Evolutionary conservation across 441 rosid genomes (phyloP).

Genomic region (Corymbia citriodora): DNA sequence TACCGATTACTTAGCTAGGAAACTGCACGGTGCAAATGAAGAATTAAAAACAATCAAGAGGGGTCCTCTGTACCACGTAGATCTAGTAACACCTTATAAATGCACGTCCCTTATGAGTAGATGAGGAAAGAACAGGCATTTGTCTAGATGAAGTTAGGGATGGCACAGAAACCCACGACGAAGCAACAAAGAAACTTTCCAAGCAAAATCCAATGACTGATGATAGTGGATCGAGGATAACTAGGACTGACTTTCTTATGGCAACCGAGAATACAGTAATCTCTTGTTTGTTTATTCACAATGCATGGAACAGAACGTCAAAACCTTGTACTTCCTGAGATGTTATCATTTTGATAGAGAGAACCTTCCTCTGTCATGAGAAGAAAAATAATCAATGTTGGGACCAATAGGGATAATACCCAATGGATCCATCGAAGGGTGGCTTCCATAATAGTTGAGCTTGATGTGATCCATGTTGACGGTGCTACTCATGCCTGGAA

Average conservation of each 20-base stretch:
- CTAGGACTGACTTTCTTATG: background rate
- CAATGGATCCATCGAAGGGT: constrained; percentile 63
- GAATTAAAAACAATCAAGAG: background rate
- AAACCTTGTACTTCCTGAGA: background rate
- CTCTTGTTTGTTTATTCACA: background rate
- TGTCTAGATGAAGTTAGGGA: background rate
- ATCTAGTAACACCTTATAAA: background rate
- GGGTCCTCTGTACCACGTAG: background rate
- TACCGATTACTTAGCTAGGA: background rate
- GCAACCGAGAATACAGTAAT: background rate
- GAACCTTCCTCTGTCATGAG: constrained; percentile 63
- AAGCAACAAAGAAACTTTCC: background rate
- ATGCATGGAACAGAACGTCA: background rate
- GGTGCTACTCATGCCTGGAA: constrained; percentile 52
- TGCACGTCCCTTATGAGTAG: background rate
- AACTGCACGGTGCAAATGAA: background rate
- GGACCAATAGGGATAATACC: constrained; percentile 78
- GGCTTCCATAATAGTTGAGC: constrained; percentile 79
- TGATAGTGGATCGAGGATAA: background rate
- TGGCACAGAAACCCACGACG: background rate
- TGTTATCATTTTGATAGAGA: background rate
- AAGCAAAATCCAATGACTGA: background rate
- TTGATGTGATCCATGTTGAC: constrained; percentile 83
- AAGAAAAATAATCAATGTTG: constrained; percentile 43
- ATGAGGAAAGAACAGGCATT: background rate